Base-by-base conservation (phyloP, 345 rosid genomes). In the Brassica incana region DNA sequence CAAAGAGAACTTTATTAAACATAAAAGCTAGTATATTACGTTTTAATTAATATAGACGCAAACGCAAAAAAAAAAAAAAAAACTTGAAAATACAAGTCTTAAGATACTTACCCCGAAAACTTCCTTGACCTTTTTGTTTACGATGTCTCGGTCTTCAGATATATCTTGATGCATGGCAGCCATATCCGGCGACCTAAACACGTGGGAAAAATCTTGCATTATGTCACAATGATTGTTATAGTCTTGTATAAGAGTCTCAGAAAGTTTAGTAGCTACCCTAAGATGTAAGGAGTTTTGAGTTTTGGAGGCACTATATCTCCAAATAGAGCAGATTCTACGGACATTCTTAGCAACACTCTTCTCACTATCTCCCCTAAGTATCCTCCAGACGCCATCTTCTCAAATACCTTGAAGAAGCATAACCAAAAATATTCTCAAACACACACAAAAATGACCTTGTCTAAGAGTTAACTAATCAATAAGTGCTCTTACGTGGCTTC, bases 91-190 rank as follows among this genome's bases (percentile, higher is more conserved):
- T 40, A 15, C 60, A 16, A 54, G 18, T 52, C 3, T n/a, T 52
- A 5, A 5, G 75, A 75, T 40, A 1, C 67, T 65, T 69, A 85
- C 89, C 84, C 85, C 88, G 9, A 90, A 87, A 63, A 87, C 79
- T 77, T 88, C 87, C 43, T 85, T 75, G 5, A 90, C 85, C 78
- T 87, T 90, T 69, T 80, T 78, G 38, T 69, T 72, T 18, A 90
- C 86, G 38, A 83, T 74, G 32, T 82, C 85, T 3, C 75, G 86
- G 35, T 86, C 85, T 63, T 88, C 87, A 7, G 88, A 87, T 73
- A 88, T 82, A 80, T 88, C 91, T 81, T 90, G 94, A 80, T 88
- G 91, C 94, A 90, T 90, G 1, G 89, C 88, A 73, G 94, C 88
- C 90, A 90, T 87, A 61, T 90, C 88, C 4, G 87, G 88, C 9